Evolutionary conservation across 2,329 filamentous ascomycete species (phyloP), one percentile per base, ranked within the genome.

Genomic region (Arthrinium phaeospermum): DNA sequence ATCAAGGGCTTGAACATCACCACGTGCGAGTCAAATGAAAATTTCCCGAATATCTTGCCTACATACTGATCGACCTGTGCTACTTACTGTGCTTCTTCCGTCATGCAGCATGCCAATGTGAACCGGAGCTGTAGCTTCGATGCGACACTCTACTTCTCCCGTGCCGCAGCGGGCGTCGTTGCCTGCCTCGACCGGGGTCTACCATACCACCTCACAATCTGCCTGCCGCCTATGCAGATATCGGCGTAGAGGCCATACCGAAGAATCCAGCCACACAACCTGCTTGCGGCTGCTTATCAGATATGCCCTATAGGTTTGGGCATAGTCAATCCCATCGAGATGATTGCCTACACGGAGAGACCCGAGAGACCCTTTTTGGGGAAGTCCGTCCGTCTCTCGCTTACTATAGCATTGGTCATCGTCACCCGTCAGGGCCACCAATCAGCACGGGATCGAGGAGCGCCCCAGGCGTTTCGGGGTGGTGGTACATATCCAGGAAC

Each of bases 201-300:
- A 19, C 53, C 30, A 61, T 61, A 61, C 53, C 53, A 61, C 53
- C 53, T 61, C 16, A n/a, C 53, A 61, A 61, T 61, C 53, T 61
- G 6, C 53, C 7, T 10, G 14, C 30, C 53, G 53, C 34, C 53
- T 22, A 61, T 61, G 53, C 53, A 61, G 53, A 61, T 37, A 61
- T 37, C 53, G 53, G 53, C 53, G 30, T 37, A 61, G 30, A 61
- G 53, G 30, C 53, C 30, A 61, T 16, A 37, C 16, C 53, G 30
- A 61, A 61, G 53, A 16, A 37, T 34, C 53, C 53, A n/a, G 16
- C 53, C 53, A 61, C 53, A 19, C 7, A 24, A 24, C 57, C 57
- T 12, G 57, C 22, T 34, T 22, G 34, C 30, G 57, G 34, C 34
- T 41, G 10, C 57, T 64, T 41, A 41, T 64, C 57, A 64, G 34